Base-by-base conservation (phyloP, 495 filamentous ascomycete genomes). In the Lophium mytilinum region DNA sequence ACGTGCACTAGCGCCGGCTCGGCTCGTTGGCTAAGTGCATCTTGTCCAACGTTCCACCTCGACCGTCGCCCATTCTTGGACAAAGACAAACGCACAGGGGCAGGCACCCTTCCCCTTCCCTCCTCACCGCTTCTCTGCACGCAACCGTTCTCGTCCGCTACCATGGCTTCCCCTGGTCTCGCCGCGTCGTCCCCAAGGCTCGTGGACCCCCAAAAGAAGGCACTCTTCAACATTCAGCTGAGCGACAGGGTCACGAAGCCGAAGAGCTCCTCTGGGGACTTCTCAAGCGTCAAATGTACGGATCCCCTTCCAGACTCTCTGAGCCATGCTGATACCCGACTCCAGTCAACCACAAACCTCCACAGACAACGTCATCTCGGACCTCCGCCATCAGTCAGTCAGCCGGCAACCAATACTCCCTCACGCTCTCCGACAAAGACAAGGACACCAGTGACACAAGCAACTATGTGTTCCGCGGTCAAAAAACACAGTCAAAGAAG, bases 361-460 rank as follows among this genome's bases (percentile, higher is more conserved):
- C 78, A 46, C 70, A 77, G 36, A 68, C 73, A 17, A 70, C 70
- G 15, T 53, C 55, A 14, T 37, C 48, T 14, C 58, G 63, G 7
- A 66, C 17, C 37, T 56, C 59, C 17, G 60, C 59, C 36, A 19
- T 66, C 14, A 43, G 56, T 67, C 37, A 67, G 70, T 42, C 75
- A 72, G 58, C 71, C 65, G 40, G 71, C 68, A 30, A 71, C 58
- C 18, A 76, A 75, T 61, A 78, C 70, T 34, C 69, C 51, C 74
- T 83, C 34, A 74, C 71, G 18, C 71, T 81, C 46, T 75, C 72
- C 42, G 77, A 80, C 66, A 75, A 76, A 57, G 69, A 78, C 64
- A 74, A 76, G 56, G 69, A 72, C 19, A 72, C 75, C 50, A 68
- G 72, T 36, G 72, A 64, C 42, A 46, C 68, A 17, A 58, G 75